Percentiles rank a stretch among this genome's conserved stretches.
Evolutionary conservation across 441 rosid species (phyloP).

Genomic region (Cnidoscolus chayamansa): DNA sequence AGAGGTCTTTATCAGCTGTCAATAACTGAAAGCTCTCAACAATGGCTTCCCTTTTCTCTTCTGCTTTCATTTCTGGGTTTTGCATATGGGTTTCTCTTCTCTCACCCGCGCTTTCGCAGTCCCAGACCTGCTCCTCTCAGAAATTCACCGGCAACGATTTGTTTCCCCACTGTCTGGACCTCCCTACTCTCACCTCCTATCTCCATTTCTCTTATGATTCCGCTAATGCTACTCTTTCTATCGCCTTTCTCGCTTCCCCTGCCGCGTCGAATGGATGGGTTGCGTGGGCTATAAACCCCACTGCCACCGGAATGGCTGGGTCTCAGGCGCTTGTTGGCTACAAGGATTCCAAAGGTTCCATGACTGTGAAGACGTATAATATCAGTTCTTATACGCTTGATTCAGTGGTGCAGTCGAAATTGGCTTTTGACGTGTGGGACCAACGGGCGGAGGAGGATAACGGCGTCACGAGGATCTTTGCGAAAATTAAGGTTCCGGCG

Average conservation of each 20-base stretch:
- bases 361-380: constrained; percentile 42
- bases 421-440: constrained; percentile 48
- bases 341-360: constrained; percentile 38
- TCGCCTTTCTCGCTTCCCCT: constrained; percentile 55
- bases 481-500: constrained; percentile 53
- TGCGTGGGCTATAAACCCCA: constrained; percentile 84
- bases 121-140: constrained; percentile 41
- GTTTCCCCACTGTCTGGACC: constrained; percentile 44
- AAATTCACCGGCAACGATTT: constrained; percentile 36
- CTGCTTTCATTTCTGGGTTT: constrained; percentile 22
- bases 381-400: not conserved
- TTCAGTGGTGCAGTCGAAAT: constrained; percentile 17
- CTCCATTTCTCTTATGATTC: constrained; percentile 61
- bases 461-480: constrained; percentile 55
- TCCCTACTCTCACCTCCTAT: constrained; percentile 48
- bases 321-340: constrained; percentile 63
- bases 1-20: not conserved
- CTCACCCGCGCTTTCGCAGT: constrained; percentile 42
- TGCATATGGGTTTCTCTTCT: constrained; percentile 29
- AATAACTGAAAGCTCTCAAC: too few relatives aligned
- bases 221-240: constrained; percentile 36
- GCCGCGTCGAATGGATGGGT: constrained; percentile 53
- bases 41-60: constrained; percentile 20
- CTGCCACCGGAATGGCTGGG: constrained; percentile 37
- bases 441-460: constrained; percentile 34